Conservation (phyloP, 2,329 filamentous ascomycete species). For the Zymoseptoria pseudotritici region DNA sequence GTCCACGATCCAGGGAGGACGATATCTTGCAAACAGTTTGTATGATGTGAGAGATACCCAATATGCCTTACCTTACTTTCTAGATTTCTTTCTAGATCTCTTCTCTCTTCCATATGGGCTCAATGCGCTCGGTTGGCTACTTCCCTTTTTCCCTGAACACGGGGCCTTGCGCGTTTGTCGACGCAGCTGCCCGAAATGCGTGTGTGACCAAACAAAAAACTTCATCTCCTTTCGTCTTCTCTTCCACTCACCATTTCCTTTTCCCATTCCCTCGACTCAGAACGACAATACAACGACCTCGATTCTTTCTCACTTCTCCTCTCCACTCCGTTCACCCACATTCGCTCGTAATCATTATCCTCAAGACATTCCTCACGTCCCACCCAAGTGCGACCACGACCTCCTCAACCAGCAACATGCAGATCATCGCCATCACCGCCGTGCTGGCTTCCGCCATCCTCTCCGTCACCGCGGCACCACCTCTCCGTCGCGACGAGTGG, state of each 20-base stretch:
- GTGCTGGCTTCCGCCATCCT: background rate
- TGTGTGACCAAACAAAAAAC: background rate
- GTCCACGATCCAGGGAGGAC: background rate
- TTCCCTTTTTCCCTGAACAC: background rate
- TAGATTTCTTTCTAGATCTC: background rate
- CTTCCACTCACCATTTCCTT: background rate
- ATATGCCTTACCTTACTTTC: background rate
- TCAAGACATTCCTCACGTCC: background rate
- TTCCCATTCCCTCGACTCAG: background rate
- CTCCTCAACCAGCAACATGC: background rate
- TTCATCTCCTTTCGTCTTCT: background rate
- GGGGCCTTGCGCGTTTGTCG: background rate
- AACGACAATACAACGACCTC: background rate
- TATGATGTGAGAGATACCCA: background rate
- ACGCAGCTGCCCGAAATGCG: background rate
- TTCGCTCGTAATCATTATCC: background rate
- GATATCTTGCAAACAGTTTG: background rate
- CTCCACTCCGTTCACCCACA: background rate
- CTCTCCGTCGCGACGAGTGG: background rate
- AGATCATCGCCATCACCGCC: background rate
- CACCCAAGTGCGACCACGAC: background rate
- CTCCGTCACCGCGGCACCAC: background rate
- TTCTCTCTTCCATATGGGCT: no score
- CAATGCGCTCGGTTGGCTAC: background rate
- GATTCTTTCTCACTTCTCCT: background rate